phyloP scores from a whole-genome alignment of 805 yeast genomes.

The Metschnikowia corniflorae region DNA sequence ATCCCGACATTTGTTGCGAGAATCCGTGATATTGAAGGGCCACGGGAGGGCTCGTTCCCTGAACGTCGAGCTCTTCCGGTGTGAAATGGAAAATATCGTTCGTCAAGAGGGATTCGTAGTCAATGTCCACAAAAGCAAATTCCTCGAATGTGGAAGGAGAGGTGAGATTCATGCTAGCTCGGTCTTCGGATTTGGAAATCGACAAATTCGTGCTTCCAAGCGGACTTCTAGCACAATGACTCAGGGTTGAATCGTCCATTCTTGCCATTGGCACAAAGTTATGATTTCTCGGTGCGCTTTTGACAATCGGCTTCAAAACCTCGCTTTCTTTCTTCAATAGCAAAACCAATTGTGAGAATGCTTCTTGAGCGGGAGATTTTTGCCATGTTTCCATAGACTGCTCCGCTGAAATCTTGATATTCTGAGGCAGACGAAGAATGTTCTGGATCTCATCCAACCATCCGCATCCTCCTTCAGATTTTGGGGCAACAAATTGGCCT shows the following conservation, averaged over 20 bases:
- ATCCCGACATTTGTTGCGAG: conserved; percentile 21
- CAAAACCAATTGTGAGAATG: background rate
- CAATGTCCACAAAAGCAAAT: conserved; percentile 3
- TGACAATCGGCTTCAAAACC: background rate
- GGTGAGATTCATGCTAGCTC: background rate
- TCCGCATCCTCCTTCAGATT: conserved; percentile 2
- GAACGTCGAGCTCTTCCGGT: conserved; percentile 14
- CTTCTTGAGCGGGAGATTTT: background rate
- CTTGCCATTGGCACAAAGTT: background rate
- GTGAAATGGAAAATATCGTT: conserved; percentile 19
- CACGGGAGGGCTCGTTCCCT: conserved; percentile 17
- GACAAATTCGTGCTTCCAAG: background rate
- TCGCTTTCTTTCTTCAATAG: background rate
- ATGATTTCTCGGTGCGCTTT: background rate
- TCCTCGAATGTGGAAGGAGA: conserved; percentile 1
- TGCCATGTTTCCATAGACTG: background rate
- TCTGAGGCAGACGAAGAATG: background rate
- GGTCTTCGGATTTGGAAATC: background rate
- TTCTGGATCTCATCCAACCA: background rate
- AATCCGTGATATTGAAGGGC: conserved; percentile 22
- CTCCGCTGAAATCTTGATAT: background rate
- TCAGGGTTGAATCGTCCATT: background rate
- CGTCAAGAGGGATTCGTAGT: conserved; percentile 7
- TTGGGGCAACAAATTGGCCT: conserved; percentile 3
- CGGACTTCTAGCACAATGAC: background rate